Evolutionary conservation across 192 early-diverging fungal genomes (phyloP), one percentile per base, ranked within the genome.

Genomic region (Linnemannia zychae): DNA sequence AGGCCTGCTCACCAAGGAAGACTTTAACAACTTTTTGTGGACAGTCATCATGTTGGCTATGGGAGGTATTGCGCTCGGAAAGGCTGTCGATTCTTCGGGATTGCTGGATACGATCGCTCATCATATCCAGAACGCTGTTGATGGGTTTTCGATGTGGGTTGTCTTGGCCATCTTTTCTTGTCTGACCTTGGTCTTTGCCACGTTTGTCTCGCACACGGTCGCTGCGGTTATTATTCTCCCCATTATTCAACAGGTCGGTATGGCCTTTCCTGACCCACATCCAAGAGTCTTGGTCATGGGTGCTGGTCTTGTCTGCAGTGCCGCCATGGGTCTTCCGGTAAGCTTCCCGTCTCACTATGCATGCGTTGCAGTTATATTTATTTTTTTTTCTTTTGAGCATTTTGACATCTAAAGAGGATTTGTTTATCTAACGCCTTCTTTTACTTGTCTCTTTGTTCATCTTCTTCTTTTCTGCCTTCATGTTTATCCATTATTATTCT

Each of bases 171-270:
- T 95, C 47, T 92, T 96, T 71, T 88, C 90, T 38, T 84, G 82
- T 4, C 85, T 95, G 72, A 92, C 95, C 13, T 71, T 93, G 38
- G 91, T 95, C 20, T 91, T 94, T 76, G 91, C 94, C 6, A 93
- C 91, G 20, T 96, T 96, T 81, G 93, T 96, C n/a, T 92, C 91
- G 1, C 95, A 96, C 77, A 96, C 95, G 0, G 95, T 96, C 22
- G 95, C 93, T 2, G 95, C 95, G 6, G 84, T 96, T 69, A 96
- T 96, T 72, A 93, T 96, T 31, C 73, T 96, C 49, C 82, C 82
- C 0, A 93, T 96, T 68, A 92, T 96, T 53, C 87, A 91, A 48
- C 86, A 95, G 76, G 92, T 96, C 40, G 95, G 94, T 22, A 70
- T 83, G 17, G 77, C 87, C 5, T 86, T 96, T 80, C 89, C 91